Conservation (phyloP, 2,329 filamentous ascomycete genomes). For the Exophiala oligosperma region DNA sequence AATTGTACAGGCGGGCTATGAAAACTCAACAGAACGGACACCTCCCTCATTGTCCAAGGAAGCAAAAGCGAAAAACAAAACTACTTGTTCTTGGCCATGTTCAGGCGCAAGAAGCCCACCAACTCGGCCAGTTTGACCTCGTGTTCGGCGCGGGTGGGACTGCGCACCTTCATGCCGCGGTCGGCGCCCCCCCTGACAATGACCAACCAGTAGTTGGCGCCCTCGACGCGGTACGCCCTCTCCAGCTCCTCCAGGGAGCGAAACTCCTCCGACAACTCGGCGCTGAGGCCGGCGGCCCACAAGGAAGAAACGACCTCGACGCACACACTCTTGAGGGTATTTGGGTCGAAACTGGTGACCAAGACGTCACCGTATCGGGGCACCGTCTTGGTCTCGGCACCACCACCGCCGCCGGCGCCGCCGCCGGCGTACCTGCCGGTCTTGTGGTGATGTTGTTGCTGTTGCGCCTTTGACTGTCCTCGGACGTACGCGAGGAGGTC, state of each 20-base stretch:
- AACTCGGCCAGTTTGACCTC: constrained; percentile 75
- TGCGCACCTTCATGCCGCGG: constrained; percentile 77
- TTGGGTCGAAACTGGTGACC: constrained; percentile 81
- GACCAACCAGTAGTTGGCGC: constrained; percentile 79
- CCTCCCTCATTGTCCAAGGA: neutral
- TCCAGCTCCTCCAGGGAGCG: constrained; percentile 74
- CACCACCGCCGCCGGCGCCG: neutral
- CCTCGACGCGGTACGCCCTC: constrained; percentile 67
- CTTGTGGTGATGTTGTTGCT: neutral
- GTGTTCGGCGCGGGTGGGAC: constrained; percentile 75
- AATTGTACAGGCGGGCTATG: neutral
- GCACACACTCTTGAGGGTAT: constrained; percentile 72
- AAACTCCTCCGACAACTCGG: constrained; percentile 80
- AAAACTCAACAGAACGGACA: neutral
- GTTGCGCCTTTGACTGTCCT: constrained; percentile 4
- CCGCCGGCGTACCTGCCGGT: constrained; percentile 1
- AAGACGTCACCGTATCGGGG: constrained; percentile 66
- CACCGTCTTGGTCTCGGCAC: neutral
- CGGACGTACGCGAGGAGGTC: constrained; percentile 26
- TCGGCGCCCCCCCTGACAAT: constrained; percentile 64
- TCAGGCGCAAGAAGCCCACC: constrained; percentile 64
- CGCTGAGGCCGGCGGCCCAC: constrained; percentile 81
- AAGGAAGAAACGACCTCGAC: constrained; percentile 75
- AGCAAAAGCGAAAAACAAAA: neutral
- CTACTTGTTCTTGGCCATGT: constrained; percentile 22